Conservation (phyloP, 257 asterid genomes). For the Salvia hispanica region DNA sequence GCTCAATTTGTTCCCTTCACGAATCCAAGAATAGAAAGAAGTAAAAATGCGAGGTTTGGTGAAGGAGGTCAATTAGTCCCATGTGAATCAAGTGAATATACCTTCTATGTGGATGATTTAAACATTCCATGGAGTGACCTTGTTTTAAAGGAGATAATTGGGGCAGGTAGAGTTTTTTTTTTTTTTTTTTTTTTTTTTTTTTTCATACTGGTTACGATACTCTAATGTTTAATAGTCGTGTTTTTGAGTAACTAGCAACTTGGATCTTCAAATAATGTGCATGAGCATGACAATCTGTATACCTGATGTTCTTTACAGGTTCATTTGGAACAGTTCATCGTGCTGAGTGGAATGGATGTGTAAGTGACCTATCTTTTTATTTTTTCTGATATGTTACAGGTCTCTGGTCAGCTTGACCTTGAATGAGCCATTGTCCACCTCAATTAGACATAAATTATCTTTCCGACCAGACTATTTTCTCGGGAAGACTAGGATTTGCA, state of each 20-base stretch:
- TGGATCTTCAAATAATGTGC: slow-evolving; percentile 23
- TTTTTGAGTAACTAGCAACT: slow-evolving; percentile 12
- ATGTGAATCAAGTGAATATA: slow-evolving; percentile 49
- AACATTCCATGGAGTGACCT: slow-evolving; percentile 91
- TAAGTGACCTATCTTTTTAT: slow-evolving; percentile 51
- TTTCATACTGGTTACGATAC: slow-evolving; percentile 21
- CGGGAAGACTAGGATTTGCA: background rate
- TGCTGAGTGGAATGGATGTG: slow-evolving; percentile 98
- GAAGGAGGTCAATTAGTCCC: slow-evolving; percentile 54
- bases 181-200: slow-evolving; percentile 26
- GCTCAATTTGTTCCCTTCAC: slow-evolving; percentile 41
- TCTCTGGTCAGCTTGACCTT: slow-evolving; percentile 27
- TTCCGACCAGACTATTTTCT: background rate
- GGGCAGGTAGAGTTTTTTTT: slow-evolving; percentile 70
- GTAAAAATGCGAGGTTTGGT: slow-evolving; percentile 44
- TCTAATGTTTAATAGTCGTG: background rate
- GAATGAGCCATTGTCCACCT: slow-evolving; percentile 6
- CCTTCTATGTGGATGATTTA: slow-evolving; percentile 71
- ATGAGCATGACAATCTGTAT: slow-evolving; percentile 27
- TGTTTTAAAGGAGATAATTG: slow-evolving; percentile 78
- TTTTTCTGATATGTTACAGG: slow-evolving; percentile 22
- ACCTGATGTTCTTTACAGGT: slow-evolving; percentile 52
- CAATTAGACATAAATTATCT: slow-evolving; percentile 21
- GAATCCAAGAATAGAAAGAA: slow-evolving; percentile 46
- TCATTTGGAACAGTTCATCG: slow-evolving; percentile 98